Evolutionary conservation across 2,329 filamentous ascomycete species (phyloP).

Genomic region (Fusarium secorum): DNA sequence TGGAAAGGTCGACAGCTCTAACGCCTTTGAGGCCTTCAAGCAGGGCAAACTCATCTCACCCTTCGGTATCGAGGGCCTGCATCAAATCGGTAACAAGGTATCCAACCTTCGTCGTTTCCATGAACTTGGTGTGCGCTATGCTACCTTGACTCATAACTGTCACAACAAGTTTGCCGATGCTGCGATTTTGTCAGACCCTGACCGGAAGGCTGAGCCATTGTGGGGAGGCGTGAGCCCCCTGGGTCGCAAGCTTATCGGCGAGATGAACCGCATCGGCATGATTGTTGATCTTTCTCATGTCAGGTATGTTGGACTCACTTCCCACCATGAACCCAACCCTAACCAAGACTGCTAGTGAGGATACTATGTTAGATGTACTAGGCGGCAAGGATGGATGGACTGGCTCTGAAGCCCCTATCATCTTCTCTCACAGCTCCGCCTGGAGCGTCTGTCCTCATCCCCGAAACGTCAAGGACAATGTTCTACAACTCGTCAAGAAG

Average conservation of each 20-base stretch:
- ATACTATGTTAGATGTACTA: slow-evolving; percentile 87
- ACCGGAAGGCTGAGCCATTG: slow-evolving; percentile 61
- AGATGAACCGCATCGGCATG: slow-evolving; percentile 96
- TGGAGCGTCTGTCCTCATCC: slow-evolving; percentile 85
- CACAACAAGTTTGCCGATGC: slow-evolving; percentile 91
- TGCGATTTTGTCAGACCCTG: slow-evolving; percentile 68
- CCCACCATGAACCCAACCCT: not conserved
- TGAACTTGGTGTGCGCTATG: slow-evolving; percentile 82
- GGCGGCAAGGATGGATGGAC: slow-evolving; percentile 69
- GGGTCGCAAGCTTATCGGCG: slow-evolving; percentile 74
- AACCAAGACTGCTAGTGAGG: slow-evolving; percentile 56
- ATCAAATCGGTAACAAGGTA: slow-evolving; percentile 89
- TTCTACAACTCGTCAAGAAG: slow-evolving; percentile 78
- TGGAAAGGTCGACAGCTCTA: slow-evolving; percentile 64
- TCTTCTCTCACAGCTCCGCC: slow-evolving; percentile 89
- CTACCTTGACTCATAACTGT: slow-evolving; percentile 91
- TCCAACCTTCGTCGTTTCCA: slow-evolving; percentile 79
- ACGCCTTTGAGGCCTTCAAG: slow-evolving; percentile 68
- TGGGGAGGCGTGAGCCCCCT: slow-evolving; percentile 77
- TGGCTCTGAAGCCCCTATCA: slow-evolving; percentile 81
- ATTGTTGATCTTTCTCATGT: slow-evolving; percentile 88
- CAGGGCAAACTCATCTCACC: slow-evolving; percentile 75
- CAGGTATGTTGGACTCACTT: slow-evolving; percentile 44
- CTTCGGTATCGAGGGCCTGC: slow-evolving; percentile 84
- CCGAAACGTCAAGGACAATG: slow-evolving; percentile 86